A percentile compares a stretch with the other conserved stretches of the same genome.
Conservation (phyloP, 768 basidiomycete genomes). For the Fistulinella prunicolor region DNA sequence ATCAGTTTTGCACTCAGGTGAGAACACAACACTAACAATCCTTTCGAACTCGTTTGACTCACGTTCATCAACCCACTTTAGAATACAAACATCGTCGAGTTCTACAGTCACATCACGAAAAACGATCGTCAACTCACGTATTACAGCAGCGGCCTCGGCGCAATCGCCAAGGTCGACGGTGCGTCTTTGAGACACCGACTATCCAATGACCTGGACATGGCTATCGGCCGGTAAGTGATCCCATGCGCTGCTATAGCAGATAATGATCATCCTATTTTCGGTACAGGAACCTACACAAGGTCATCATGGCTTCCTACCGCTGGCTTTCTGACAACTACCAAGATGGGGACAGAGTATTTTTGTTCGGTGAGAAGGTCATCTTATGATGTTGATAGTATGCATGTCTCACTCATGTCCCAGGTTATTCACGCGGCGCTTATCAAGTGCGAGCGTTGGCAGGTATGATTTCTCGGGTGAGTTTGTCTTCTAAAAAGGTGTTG, state of each 20-base stretch:
- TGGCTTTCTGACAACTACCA: slow-evolving; percentile 42
- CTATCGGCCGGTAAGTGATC: slow-evolving; percentile 35
- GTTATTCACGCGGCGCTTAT: slow-evolving; percentile 49
- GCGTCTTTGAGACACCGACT: slow-evolving; percentile 21
- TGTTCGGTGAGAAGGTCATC: slow-evolving; percentile 35
- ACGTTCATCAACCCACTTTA: slow-evolving; percentile 6
- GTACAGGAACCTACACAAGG: slow-evolving; percentile 36
- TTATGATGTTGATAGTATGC: background rate
- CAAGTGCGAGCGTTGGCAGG: slow-evolving; percentile 42
- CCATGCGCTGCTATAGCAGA: background rate
- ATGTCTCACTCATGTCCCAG: slow-evolving; percentile 22
- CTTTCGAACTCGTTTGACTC: background rate
- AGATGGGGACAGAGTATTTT: slow-evolving; percentile 37
- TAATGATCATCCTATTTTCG: background rate
- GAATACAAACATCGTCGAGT: slow-evolving; percentile 43
- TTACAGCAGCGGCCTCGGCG: slow-evolving; percentile 41
- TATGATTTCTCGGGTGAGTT: slow-evolving; percentile 40
- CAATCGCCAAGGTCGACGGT: slow-evolving; percentile 28
- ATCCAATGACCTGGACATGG: slow-evolving; percentile 31
- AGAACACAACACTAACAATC: background rate
- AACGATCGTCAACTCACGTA: slow-evolving; percentile 35
- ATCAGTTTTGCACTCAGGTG: slow-evolving; percentile 37
- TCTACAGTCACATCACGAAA: slow-evolving; percentile 36
- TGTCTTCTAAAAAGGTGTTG: background rate
- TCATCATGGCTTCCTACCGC: slow-evolving; percentile 36